phyloP scores from a whole-genome alignment of 2,329 filamentous ascomycete genomes.

The Thelonectria blattea region DNA sequence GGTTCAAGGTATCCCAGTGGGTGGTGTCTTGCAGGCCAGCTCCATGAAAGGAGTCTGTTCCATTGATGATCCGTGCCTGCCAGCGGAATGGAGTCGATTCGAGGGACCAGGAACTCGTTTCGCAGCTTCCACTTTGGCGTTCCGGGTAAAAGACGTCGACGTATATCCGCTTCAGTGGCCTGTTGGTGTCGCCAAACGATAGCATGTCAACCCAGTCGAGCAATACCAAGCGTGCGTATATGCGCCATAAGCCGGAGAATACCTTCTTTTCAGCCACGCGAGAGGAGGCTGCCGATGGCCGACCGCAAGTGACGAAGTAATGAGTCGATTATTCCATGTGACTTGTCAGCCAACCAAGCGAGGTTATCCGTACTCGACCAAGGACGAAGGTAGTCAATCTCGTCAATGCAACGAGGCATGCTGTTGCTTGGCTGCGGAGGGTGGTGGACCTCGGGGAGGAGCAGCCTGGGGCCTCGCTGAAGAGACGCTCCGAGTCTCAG shows the following conservation, averaged over 20 bases:
- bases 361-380: background rate
- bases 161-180: background rate
- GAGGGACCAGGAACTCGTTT: background rate
- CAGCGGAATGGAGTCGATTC: background rate
- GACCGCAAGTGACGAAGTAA: background rate
- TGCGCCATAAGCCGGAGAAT: background rate
- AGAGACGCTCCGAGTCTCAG: background rate
- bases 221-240: background rate
- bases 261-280: background rate
- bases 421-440: constrained; percentile 3
- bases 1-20: background rate
- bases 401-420: background rate
- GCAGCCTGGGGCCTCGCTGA: background rate
- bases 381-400: background rate
- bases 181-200: background rate
- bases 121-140: background rate
- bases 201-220: background rate
- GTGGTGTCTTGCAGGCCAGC: background rate
- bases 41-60: constrained; percentile 1
- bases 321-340: constrained; percentile 5
- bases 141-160: background rate
- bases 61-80: background rate
- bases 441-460: constrained; percentile 8
- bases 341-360: constrained; percentile 3
- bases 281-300: background rate